Percentiles rank a stretch among this genome's conserved stretches.
These are phyloP conservation scores for Melanomma pulvis-pyrius DNA, from an alignment of 495 filamentous ascomycete species.

Conservation along the genomic window DNA sequence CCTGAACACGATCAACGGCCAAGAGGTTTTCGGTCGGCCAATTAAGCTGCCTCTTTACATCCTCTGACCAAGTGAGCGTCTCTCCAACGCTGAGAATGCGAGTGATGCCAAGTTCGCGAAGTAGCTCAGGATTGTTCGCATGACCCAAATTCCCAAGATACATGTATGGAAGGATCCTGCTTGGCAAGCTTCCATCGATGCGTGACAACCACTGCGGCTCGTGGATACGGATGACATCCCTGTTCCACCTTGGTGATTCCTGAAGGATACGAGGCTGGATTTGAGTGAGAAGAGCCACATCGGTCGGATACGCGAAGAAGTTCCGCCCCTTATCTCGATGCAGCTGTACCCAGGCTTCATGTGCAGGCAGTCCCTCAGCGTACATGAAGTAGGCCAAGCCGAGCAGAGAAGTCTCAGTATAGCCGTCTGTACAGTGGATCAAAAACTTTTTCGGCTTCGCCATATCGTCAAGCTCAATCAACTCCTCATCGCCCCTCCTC, in stretches of 20 bases:
- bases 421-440: constrained; percentile 93
- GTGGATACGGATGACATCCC: constrained; percentile 24
- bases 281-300: constrained; percentile 74
- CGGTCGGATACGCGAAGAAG: constrained; percentile 92
- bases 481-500: constrained; percentile 39
- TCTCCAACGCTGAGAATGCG: constrained; percentile 95
- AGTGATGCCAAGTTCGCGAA: constrained; percentile 77
- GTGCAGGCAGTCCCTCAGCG: constrained; percentile 74
- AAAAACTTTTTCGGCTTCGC: constrained; percentile 59
- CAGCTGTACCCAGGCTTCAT: constrained; percentile 82
- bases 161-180: constrained; percentile 88
- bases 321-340: constrained; percentile 83
- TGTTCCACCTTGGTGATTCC: constrained; percentile 47
- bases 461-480: constrained; percentile 50
- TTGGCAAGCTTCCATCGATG: constrained; percentile 90
- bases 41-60: constrained; percentile 56
- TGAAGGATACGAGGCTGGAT: constrained; percentile 74
- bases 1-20: constrained; percentile 81
- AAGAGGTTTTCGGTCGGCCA: constrained; percentile 78
- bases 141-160: constrained; percentile 92
- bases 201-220: constrained; percentile 79
- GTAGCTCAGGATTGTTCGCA: constrained; percentile 86
- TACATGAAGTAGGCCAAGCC: constrained; percentile 91
- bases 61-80: constrained; percentile 74
- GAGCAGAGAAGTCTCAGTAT: constrained; percentile 89